These are phyloP conservation scores for Ramaria sp. DNA, from an alignment of 768 basidiomycete species.

Conservation along the genomic window DNA sequence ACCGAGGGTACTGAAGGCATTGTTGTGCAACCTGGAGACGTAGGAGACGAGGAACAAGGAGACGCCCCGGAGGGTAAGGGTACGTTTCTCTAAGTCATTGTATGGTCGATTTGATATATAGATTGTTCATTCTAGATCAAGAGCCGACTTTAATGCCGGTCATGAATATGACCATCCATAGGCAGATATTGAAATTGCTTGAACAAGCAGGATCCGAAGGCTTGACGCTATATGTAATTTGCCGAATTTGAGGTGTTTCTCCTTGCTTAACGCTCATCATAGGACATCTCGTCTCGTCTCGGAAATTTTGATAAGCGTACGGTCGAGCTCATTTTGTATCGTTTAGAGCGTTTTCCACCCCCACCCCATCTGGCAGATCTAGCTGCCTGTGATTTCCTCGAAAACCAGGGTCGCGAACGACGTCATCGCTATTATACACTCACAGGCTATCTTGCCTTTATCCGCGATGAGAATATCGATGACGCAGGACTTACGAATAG, in stretches of 20 bases:
- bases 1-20: constrained; percentile 26
- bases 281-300: constrained; percentile 58
- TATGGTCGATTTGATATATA: background rate
- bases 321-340: constrained; percentile 67
- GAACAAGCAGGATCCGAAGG: constrained; percentile 58
- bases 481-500: constrained; percentile 26
- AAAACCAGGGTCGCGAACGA: constrained; percentile 77
- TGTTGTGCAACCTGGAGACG: constrained; percentile 4
- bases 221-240: constrained; percentile 58
- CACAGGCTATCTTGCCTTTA: constrained; percentile 51
- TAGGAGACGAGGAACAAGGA: constrained; percentile 26
- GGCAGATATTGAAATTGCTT: constrained; percentile 67
- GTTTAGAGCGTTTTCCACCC: constrained; percentile 51
- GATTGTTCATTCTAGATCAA: background rate
- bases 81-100: constrained; percentile 18
- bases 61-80: constrained; percentile 26
- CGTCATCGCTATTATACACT: constrained; percentile 78
- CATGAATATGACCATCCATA: constrained; percentile 58
- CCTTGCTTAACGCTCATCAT: background rate
- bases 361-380: constrained; percentile 68
- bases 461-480: constrained; percentile 57
- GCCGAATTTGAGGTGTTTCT: background rate
- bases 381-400: constrained; percentile 61
- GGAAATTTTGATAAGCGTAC: constrained; percentile 72
- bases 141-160: constrained; percentile 1